Conservation (phyloP, 176 grass and related monocot species). For the Triticum dicoccoides region DNA sequence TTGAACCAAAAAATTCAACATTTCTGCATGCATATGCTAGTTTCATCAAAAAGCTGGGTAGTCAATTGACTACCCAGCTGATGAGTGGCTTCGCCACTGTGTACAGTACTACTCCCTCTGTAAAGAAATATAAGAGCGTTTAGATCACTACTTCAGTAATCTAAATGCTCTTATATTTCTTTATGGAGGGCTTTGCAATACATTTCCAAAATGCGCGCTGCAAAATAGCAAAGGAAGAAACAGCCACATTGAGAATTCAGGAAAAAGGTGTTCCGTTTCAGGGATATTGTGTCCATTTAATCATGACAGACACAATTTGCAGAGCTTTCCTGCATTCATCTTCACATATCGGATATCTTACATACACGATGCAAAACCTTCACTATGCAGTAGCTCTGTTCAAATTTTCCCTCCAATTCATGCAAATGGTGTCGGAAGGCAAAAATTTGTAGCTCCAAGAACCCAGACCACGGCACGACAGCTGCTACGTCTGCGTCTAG, state of each 20-base stretch:
- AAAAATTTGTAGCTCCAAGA: neutral
- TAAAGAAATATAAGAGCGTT: too few relatives aligned
- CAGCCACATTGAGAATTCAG: neutral
- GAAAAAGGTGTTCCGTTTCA: neutral
- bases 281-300: neutral
- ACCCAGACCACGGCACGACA: neutral
- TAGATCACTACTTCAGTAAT: too few relatives aligned
- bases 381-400: neutral
- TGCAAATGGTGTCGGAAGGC: neutral
- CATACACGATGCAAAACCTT: neutral
- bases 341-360: constrained; percentile 1
- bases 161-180: too few relatives aligned
- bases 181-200: too few relatives aligned
- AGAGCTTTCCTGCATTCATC: constrained; percentile 6
- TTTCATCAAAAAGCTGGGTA: too few relatives aligned
- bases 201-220: too few relatives aligned
- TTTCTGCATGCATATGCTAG: too few relatives aligned
- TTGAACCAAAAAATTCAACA: too few relatives aligned
- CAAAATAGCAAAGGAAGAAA: too few relatives aligned
- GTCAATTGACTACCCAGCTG: too few relatives aligned
- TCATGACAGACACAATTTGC: neutral
- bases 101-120: too few relatives aligned
- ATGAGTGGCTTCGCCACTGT: too few relatives aligned
- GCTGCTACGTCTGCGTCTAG: neutral
- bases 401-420: neutral